Percentiles rank a stretch among this genome's conserved stretches.
Conservation (phyloP, 805 yeast species). For the Wickerhamiella brachini region DNA sequence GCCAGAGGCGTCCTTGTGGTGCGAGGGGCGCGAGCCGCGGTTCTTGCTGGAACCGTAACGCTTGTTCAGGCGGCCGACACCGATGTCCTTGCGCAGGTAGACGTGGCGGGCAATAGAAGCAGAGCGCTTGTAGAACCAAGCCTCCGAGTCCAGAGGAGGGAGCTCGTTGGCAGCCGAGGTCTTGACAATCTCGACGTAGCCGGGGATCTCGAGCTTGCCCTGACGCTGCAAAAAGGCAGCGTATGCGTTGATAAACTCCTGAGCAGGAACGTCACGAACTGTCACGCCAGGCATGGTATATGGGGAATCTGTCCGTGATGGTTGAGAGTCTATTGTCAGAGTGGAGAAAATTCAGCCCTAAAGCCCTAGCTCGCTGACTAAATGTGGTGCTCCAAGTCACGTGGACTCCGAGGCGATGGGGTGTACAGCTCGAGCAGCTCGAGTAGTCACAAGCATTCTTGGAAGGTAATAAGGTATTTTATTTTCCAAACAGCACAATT, state of each 20-base stretch:
- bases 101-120: conserved; percentile 99
- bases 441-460: too few relatives aligned
- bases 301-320: neutral
- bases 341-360: neutral
- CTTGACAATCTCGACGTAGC: conserved; percentile 99
- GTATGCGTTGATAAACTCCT: conserved; percentile 98
- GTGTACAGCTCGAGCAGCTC: too few relatives aligned
- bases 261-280: conserved; percentile 99
- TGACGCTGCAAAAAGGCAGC: conserved; percentile 99
- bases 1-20: conserved; percentile 98
- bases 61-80: conserved; percentile 98
- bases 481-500: too few relatives aligned
- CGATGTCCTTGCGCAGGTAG: conserved; percentile 98
- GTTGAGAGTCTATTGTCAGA: neutral
- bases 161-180: conserved; percentile 97
- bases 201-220: conserved; percentile 99
- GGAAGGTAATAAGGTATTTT: too few relatives aligned
- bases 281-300: conserved; percentile 22
- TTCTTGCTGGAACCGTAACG: conserved; percentile 97
- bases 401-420: too few relatives aligned
- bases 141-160: conserved; percentile 99
- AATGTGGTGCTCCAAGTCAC: too few relatives aligned
- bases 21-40: conserved; percentile 98
- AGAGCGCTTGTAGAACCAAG: conserved; percentile 99
- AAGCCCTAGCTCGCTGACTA: conserved; percentile 2